A percentile compares a stretch with the other conserved stretches of the same genome.
phyloP scores from a whole-genome alignment of 768 basidiomycete species.

The Amanita fuliginea region DNA sequence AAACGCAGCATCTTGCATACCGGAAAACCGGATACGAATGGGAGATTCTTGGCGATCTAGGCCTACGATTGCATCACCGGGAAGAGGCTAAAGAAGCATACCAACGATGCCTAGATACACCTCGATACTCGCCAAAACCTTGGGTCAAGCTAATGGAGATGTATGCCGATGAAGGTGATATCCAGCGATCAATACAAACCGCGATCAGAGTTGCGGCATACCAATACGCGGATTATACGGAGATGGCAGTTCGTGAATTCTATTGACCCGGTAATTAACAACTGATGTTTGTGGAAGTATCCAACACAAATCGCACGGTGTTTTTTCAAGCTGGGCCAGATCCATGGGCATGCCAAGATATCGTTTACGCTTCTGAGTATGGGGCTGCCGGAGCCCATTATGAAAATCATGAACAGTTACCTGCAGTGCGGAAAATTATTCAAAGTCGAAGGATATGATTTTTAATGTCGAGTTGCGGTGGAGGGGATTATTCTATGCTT shows the following conservation, averaged over 20 bases:
- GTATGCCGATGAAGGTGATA: slow-evolving; percentile 95
- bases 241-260: slow-evolving; percentile 60
- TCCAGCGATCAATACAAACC: slow-evolving; percentile 82
- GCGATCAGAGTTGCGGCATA: slow-evolving; percentile 91
- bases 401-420: slow-evolving; percentile 91
- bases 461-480: slow-evolving; percentile 26
- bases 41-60: slow-evolving; percentile 96
- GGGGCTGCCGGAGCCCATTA: slow-evolving; percentile 82
- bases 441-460: slow-evolving; percentile 81
- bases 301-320: slow-evolving; percentile 84
- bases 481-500: background rate
- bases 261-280: slow-evolving; percentile 1
- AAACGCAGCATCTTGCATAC: slow-evolving; percentile 96
- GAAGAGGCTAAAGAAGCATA: slow-evolving; percentile 99
- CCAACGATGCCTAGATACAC: slow-evolving; percentile 83
- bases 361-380: slow-evolving; percentile 88
- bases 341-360: slow-evolving; percentile 92
- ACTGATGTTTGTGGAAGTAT: slow-evolving; percentile 38
- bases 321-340: slow-evolving; percentile 88
- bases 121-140: slow-evolving; percentile 82
- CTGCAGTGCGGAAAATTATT: slow-evolving; percentile 81
- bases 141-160: slow-evolving; percentile 91
- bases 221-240: slow-evolving; percentile 81
- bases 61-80: slow-evolving; percentile 88
- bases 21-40: slow-evolving; percentile 95